Conservation (phyloP, 108 stramenopile species). For the Discostella stelligeroides region DNA sequence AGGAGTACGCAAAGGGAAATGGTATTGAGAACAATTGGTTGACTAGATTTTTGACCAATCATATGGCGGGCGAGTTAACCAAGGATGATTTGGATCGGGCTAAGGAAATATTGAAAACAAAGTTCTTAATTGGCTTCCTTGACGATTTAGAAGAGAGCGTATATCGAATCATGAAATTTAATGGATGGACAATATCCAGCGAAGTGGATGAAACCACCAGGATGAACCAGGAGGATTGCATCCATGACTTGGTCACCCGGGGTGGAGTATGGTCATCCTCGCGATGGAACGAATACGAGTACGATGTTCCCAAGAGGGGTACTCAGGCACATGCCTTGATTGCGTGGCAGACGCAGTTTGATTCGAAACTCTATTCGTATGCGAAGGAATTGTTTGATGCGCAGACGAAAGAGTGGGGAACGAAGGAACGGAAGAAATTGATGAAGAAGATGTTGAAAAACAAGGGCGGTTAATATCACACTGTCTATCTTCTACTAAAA, state of each 20-base stretch:
- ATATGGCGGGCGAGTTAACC: conserved; percentile 57
- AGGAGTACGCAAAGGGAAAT: conserved; percentile 57
- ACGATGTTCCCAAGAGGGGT: conserved; percentile 55
- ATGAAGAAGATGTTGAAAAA: conserved; percentile 55
- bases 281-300: conserved; percentile 44
- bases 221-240: conserved; percentile 54
- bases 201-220: conserved; percentile 43
- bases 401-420: conserved; percentile 55
- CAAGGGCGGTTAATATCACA: conserved; percentile 6
- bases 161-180: conserved; percentile 47
- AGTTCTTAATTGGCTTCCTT: conserved; percentile 54
- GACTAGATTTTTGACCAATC: conserved; percentile 45
- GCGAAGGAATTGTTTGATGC: conserved; percentile 51
- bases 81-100: conserved; percentile 54
- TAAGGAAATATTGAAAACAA: conserved; percentile 48
- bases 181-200: conserved; percentile 49
- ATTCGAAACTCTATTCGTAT: conserved; percentile 51
- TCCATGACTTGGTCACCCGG: conserved; percentile 22
- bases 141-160: conserved; percentile 54
- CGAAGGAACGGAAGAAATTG: conserved; percentile 52
- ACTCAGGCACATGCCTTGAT: conserved; percentile 50
- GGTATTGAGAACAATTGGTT: conserved; percentile 66
- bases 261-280: too few species aligned
- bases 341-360: conserved; percentile 58
- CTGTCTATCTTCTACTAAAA: too few species aligned